phyloP scores from a whole-genome alignment of 202 grass and related monocot genomes.

The Saccharum hybrid region DNA sequence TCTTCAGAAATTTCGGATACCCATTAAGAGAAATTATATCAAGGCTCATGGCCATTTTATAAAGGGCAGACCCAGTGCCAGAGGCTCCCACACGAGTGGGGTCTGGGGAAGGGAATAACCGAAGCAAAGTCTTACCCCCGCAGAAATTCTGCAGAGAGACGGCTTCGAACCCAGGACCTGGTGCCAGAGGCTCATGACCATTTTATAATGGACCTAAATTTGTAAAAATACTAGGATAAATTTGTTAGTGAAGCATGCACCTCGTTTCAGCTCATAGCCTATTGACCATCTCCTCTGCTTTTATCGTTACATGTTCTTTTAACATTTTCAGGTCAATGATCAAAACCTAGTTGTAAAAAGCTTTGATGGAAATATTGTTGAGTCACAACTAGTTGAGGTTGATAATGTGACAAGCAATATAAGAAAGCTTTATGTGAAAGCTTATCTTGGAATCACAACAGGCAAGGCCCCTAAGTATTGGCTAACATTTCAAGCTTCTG shows the following conservation, averaged over 20 bases:
- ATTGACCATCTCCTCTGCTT: slow-evolving; percentile 23
- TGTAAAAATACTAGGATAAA: slow-evolving; percentile 6
- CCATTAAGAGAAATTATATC: slow-evolving; percentile 2
- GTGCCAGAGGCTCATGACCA: too few relatives aligned
- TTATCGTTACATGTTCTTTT: slow-evolving; percentile 19
- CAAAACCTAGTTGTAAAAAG: slow-evolving; percentile 61
- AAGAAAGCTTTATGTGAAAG: slow-evolving; percentile 82
- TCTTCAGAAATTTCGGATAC: slow-evolving; percentile 8
- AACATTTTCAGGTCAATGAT: slow-evolving; percentile 76
- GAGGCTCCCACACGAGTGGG: too few relatives aligned
- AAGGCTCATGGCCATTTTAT: too few relatives aligned
- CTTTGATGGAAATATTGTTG: slow-evolving; percentile 65
- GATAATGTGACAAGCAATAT: slow-evolving; percentile 68
- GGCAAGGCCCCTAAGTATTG: slow-evolving; percentile 76
- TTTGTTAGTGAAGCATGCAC: slow-evolving; percentile 13
- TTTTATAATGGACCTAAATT: background rate
- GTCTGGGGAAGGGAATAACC: too few relatives aligned
- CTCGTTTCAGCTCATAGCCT: slow-evolving; percentile 1
- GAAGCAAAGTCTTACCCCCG: too few relatives aligned
- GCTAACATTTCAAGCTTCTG: slow-evolving; percentile 80
- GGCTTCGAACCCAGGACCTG: too few relatives aligned
- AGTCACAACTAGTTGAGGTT: slow-evolving; percentile 77
- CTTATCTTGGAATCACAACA: slow-evolving; percentile 75
- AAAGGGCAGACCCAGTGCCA: too few relatives aligned
- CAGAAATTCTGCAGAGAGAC: too few relatives aligned